These are phyloP conservation scores for Salix caprea DNA, from an alignment of 345 rosid species.

Conservation along the genomic window DNA sequence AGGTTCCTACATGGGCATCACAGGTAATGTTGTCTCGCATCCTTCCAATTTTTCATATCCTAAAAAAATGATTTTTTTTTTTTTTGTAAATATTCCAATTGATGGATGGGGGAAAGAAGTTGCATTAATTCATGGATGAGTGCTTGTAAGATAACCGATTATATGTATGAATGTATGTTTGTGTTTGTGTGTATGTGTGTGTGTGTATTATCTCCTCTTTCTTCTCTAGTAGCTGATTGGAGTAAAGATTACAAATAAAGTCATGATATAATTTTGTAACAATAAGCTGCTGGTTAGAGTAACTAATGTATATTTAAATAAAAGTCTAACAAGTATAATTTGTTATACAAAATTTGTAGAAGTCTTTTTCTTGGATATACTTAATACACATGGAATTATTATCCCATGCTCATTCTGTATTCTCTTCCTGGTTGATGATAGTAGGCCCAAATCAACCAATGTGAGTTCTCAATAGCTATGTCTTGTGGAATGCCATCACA, in stretches of 20 bases:
- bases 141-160: not conserved
- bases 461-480: not conserved
- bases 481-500: constrained; percentile 30
- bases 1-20: constrained; percentile 95
- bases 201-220: too few species aligned
- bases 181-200: too few species aligned
- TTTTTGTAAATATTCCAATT: not conserved
- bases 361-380: not conserved
- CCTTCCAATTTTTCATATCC: not conserved
- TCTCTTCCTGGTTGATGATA: too few species aligned
- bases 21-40: constrained; percentile 56
- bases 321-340: not conserved
- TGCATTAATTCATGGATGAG: not conserved
- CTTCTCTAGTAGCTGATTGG: too few species aligned
- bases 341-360: not conserved
- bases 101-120: not conserved
- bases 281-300: not conserved
- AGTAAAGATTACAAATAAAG: not conserved
- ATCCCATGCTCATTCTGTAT: too few species aligned
- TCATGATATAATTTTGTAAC: not conserved
- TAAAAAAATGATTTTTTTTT: not conserved
- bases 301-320: not conserved
- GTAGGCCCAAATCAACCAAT: not conserved
- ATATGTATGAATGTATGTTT: too few species aligned
- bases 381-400: too few species aligned